Conservation (phyloP, 2,329 filamentous ascomycete genomes). For the Daldinia sp. region DNA sequence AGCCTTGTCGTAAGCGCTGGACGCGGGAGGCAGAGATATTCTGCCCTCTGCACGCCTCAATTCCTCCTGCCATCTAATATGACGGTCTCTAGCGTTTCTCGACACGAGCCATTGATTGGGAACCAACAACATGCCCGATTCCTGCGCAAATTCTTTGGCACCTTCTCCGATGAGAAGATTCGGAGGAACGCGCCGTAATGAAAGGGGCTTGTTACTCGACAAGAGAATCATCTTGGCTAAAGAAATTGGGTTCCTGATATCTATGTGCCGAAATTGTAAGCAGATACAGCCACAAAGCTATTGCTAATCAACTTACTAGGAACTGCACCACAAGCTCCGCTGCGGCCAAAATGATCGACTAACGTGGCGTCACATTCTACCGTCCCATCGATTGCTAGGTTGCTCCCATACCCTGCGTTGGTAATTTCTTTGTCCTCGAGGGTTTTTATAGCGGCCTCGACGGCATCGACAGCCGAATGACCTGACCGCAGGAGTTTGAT, state of each 20-base stretch:
- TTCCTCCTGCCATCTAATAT: slow-evolving; percentile 79
- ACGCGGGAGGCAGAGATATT: slow-evolving; percentile 45
- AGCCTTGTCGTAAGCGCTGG: slow-evolving; percentile 35
- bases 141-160: slow-evolving; percentile 83
- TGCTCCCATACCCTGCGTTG: slow-evolving; percentile 95
- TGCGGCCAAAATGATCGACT: slow-evolving; percentile 88
- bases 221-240: slow-evolving; percentile 86
- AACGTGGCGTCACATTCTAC: slow-evolving; percentile 96
- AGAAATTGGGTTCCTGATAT: slow-evolving; percentile 91
- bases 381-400: slow-evolving; percentile 85
- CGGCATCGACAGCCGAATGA: slow-evolving; percentile 82
- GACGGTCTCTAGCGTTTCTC: slow-evolving; percentile 79
- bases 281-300: background rate
- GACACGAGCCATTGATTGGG: slow-evolving; percentile 82
- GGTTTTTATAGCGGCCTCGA: slow-evolving; percentile 86
- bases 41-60: slow-evolving; percentile 68
- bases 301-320: slow-evolving; percentile 69
- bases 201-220: slow-evolving; percentile 76
- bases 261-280: slow-evolving; percentile 54
- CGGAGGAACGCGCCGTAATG: slow-evolving; percentile 86
- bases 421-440: slow-evolving; percentile 96
- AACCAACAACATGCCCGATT: slow-evolving; percentile 78
- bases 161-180: slow-evolving; percentile 90
- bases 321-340: slow-evolving; percentile 91
- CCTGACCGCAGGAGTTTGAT: slow-evolving; percentile 85